phyloP scores from a whole-genome alignment of 257 asterid species.

The Solanum sitiens region DNA sequence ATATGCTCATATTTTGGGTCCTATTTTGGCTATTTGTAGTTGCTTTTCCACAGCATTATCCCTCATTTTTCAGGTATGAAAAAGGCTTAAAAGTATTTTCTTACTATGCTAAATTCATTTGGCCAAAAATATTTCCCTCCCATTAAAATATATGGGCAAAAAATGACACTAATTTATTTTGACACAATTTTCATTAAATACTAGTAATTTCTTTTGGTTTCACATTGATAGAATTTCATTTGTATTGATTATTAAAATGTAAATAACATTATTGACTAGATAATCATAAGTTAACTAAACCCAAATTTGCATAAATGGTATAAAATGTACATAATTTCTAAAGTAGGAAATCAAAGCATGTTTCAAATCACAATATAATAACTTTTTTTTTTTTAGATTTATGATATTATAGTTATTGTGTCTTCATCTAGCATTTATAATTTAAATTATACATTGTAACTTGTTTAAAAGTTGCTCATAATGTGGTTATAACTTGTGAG shows the following conservation, averaged over 20 bases:
- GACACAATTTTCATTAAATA: not conserved
- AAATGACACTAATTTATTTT: not conserved
- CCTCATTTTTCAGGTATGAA: slow-evolving; percentile 42
- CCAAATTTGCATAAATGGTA: not conserved
- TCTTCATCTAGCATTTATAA: not conserved
- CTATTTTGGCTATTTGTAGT: slow-evolving; percentile 26
- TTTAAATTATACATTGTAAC: not conserved
- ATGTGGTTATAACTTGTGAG: not conserved
- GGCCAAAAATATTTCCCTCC: not conserved
- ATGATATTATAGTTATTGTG: not conserved
- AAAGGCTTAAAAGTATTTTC: too few relatives aligned
- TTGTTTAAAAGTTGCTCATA: not conserved
- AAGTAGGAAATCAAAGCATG: not conserved
- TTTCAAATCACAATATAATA: not conserved
- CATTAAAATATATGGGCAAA: not conserved
- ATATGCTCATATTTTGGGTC: slow-evolving; percentile 26
- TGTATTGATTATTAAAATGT: not conserved
- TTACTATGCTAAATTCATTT: too few relatives aligned
- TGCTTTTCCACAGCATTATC: slow-evolving; percentile 26
- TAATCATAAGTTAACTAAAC: not conserved
- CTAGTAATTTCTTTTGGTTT: too few relatives aligned
- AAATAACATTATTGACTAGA: not conserved
- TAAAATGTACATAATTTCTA: not conserved
- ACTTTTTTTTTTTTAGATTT: not conserved
- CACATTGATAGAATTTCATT: not conserved